These are phyloP conservation scores for Jamesozyma rosinii DNA, from an alignment of 805 yeast species.

Conservation along the genomic window DNA sequence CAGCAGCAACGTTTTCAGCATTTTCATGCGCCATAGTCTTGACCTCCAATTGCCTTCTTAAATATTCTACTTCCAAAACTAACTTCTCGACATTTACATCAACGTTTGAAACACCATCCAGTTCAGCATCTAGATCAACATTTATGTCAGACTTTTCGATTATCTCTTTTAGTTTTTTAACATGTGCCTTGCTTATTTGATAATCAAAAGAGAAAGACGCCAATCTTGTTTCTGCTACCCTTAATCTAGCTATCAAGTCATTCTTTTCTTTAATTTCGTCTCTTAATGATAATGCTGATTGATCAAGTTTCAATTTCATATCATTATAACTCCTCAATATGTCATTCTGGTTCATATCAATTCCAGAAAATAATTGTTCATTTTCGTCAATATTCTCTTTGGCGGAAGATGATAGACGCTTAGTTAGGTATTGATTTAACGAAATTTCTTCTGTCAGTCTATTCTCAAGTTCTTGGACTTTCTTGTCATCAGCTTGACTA, in stretches of 20 bases:
- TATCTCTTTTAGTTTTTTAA: conserved; percentile 32
- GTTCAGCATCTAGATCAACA: conserved; percentile 20
- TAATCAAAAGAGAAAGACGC: conserved; percentile 56
- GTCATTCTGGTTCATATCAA: conserved; percentile 14
- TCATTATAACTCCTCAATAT: conserved; percentile 29
- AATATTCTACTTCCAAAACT: conserved; percentile 38
- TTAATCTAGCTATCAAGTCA: conserved; percentile 47
- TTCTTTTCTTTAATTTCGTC: conserved; percentile 37
- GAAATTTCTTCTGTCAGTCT: conserved; percentile 27
- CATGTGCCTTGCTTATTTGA: conserved; percentile 38
- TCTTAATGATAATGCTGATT: conserved; percentile 40
- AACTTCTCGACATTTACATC: conserved; percentile 29
- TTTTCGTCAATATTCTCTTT: not conserved
- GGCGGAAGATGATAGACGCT: conserved; percentile 17
- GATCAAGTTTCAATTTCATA: conserved; percentile 44
- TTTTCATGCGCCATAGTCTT: conserved; percentile 44
- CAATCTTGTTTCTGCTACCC: conserved; percentile 52
- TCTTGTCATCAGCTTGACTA: conserved; percentile 36
- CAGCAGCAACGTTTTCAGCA: conserved; percentile 38
- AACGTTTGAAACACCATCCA: conserved; percentile 10
- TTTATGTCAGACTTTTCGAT: conserved; percentile 19
- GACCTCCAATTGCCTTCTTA: conserved; percentile 41
- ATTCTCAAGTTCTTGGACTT: conserved; percentile 32
- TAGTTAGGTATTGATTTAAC: conserved; percentile 24
- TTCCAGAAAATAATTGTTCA: not conserved